Percentiles rank a stretch among this genome's conserved stretches.
These are phyloP conservation scores for Arabidopsis lyrata DNA, from an alignment of 441 rosid species.

Conservation along the genomic window DNA sequence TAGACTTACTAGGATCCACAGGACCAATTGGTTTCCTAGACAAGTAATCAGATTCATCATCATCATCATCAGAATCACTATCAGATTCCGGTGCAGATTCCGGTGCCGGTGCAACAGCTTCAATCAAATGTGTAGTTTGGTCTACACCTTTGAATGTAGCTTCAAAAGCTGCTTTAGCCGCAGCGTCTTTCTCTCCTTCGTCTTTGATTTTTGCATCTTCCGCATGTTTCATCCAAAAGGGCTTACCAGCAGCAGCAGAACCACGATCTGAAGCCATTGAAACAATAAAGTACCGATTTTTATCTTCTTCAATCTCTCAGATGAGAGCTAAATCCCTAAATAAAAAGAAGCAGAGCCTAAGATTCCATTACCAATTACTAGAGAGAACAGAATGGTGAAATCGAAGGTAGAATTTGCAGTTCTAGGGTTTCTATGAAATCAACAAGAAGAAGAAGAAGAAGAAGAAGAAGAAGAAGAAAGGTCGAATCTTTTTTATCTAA, in stretches of 20 bases:
- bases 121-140: slow-evolving; percentile 54
- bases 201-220: slow-evolving; percentile 95
- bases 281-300: slow-evolving; percentile 12
- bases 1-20: slow-evolving; percentile 85
- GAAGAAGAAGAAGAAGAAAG: neutral
- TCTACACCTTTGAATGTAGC: slow-evolving; percentile 83
- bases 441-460: slow-evolving; percentile 1
- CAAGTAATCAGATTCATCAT: slow-evolving; percentile 70
- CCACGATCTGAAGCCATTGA: slow-evolving; percentile 62
- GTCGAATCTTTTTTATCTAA: slow-evolving; percentile 17
- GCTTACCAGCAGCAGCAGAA: slow-evolving; percentile 55
- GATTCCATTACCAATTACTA: slow-evolving; percentile 16
- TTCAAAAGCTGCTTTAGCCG: slow-evolving; percentile 96
- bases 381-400: neutral
- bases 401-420: slow-evolving; percentile 5
- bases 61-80: slow-evolving; percentile 67
- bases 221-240: slow-evolving; percentile 97
- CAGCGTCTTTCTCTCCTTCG: slow-evolving; percentile 90
- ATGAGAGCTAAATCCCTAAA: slow-evolving; percentile 12
- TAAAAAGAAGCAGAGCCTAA: slow-evolving; percentile 8
- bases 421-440: slow-evolving; percentile 17
- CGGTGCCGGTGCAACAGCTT: slow-evolving; percentile 52
- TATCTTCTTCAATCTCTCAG: slow-evolving; percentile 1
- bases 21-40: slow-evolving; percentile 86
- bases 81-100: slow-evolving; percentile 54